Conservation (phyloP, 2,329 filamentous ascomycete species). For the Talaromyces sp. region DNA sequence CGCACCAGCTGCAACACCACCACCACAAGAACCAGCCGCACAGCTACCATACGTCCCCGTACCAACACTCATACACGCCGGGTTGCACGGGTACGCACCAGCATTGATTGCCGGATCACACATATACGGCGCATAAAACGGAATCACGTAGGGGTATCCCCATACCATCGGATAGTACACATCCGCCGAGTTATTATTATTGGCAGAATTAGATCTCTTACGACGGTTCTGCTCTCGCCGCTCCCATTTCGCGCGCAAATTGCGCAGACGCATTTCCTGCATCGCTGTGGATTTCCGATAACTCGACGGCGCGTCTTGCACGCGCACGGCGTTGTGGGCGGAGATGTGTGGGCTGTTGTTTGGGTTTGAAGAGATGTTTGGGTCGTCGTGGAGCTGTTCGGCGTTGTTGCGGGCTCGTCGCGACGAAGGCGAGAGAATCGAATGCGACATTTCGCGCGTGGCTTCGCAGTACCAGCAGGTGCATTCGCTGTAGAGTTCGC, state of each 20-base stretch:
- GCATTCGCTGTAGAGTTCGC: slow-evolving; percentile 67
- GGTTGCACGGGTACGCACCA: slow-evolving; percentile 39
- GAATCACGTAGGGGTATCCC: slow-evolving; percentile 41
- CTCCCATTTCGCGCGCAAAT: slow-evolving; percentile 45
- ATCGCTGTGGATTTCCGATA: slow-evolving; percentile 17
- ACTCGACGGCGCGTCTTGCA: slow-evolving; percentile 12
- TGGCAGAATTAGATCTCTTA: neutral
- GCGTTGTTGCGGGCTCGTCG: slow-evolving; percentile 48
- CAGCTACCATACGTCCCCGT: slow-evolving; percentile 42
- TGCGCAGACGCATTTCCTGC: slow-evolving; percentile 43
- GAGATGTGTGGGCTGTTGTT: slow-evolving; percentile 64
- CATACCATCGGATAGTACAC: slow-evolving; percentile 34
- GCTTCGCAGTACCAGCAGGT: slow-evolving; percentile 82
- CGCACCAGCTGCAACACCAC: slow-evolving; percentile 39
- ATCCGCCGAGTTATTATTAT: slow-evolving; percentile 16
- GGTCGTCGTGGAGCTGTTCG: slow-evolving; percentile 39
- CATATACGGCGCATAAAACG: slow-evolving; percentile 43
- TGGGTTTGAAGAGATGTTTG: slow-evolving; percentile 42
- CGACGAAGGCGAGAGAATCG: slow-evolving; percentile 35
- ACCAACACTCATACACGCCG: slow-evolving; percentile 38
- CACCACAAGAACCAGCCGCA: slow-evolving; percentile 38
- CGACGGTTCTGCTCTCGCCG: slow-evolving; percentile 27
- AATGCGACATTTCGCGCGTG: slow-evolving; percentile 52
- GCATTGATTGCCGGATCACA: slow-evolving; percentile 37
- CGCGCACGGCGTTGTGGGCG: slow-evolving; percentile 61